These are phyloP conservation scores for Alternaria brassicae DNA, from an alignment of 2,329 filamentous ascomycete genomes.

Conservation along the genomic window DNA sequence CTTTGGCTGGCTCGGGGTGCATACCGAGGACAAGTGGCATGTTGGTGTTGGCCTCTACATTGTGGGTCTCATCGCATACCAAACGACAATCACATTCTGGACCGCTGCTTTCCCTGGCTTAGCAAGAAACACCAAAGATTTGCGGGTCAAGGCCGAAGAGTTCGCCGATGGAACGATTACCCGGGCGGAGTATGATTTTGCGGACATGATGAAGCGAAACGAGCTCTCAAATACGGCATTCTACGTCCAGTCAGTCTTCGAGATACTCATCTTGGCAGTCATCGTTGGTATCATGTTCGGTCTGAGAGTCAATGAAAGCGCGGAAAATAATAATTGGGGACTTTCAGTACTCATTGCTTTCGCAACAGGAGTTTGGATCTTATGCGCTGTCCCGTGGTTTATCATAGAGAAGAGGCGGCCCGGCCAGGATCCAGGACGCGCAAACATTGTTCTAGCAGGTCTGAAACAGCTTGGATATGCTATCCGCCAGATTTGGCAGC, in stretches of 20 bases:
- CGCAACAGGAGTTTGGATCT: slow-evolving; percentile 68
- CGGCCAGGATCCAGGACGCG: slow-evolving; percentile 61
- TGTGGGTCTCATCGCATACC: slow-evolving; percentile 70
- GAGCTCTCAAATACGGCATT: slow-evolving; percentile 69
- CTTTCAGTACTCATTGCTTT: slow-evolving; percentile 71
- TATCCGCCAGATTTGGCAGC: slow-evolving; percentile 65
- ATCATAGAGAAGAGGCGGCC: slow-evolving; percentile 68
- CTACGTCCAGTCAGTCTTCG: slow-evolving; percentile 67
- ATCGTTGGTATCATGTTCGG: slow-evolving; percentile 58
- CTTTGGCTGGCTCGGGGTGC: slow-evolving; percentile 72
- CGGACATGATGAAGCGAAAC: slow-evolving; percentile 63
- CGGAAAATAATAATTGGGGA: slow-evolving; percentile 70
- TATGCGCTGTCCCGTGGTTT: slow-evolving; percentile 72
- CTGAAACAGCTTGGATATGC: slow-evolving; percentile 67
- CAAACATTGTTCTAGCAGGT: slow-evolving; percentile 63
- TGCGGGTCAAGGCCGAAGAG: slow-evolving; percentile 61
- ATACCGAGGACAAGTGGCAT: slow-evolving; percentile 66
- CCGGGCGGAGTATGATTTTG: slow-evolving; percentile 64
- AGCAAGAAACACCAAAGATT: slow-evolving; percentile 61
- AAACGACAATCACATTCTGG: slow-evolving; percentile 73
- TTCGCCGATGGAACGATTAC: slow-evolving; percentile 59
- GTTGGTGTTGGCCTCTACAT: slow-evolving; percentile 69
- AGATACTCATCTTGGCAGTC: slow-evolving; percentile 56
- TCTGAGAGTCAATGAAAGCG: slow-evolving; percentile 65
- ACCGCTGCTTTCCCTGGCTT: slow-evolving; percentile 67